Evolutionary conservation across 306 rosid genomes (phyloP).

Genomic region (Lathyrus tuberosus): DNA sequence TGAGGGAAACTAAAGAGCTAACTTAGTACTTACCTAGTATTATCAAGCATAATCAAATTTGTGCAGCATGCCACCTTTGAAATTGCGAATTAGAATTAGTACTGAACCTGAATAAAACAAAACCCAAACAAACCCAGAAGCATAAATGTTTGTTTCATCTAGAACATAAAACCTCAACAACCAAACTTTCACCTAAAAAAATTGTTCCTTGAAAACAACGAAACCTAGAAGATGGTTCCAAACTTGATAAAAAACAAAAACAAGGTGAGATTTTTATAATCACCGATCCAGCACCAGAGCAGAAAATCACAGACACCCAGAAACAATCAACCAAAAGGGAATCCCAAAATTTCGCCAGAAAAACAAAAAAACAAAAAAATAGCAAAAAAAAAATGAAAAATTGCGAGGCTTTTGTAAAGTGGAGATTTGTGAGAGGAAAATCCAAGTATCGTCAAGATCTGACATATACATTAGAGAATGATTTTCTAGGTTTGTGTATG

Average conservation of each 20-base stretch:
- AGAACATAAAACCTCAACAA: conserved; percentile 42
- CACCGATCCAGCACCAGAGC: conserved; percentile 54
- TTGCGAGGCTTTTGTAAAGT: conserved; percentile 38
- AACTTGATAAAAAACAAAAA: conserved; percentile 20
- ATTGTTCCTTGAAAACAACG: conserved; percentile 34
- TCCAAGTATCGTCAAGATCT: conserved; percentile 53
- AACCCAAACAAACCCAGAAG: conserved; percentile 35
- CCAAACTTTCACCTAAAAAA: conserved; percentile 18
- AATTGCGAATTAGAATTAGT: conserved; percentile 7
- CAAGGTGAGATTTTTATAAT: conserved; percentile 35
- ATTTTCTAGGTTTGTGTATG: conserved; percentile 12
- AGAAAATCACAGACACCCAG: conserved; percentile 37
- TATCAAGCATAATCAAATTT: conserved; percentile 55
- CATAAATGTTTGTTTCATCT: too few relatives aligned
- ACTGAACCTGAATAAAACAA: conserved; percentile 51
- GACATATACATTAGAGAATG: conserved; percentile 36
- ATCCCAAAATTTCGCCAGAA: conserved; percentile 31
- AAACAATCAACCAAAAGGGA: conserved; percentile 46
- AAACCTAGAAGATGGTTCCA: conserved; percentile 41
- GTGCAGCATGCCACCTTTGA: conserved; percentile 49
- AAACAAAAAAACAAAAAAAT: conserved; percentile 1
- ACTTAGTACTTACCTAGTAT: conserved; percentile 50
- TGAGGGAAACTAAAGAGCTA: conserved; percentile 17
- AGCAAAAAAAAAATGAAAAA: not conserved
- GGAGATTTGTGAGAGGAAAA: conserved; percentile 31